Evolutionary conservation across 306 rosid species (phyloP), one percentile per base, ranked within the genome.

Genomic region (Prunus padus): DNA sequence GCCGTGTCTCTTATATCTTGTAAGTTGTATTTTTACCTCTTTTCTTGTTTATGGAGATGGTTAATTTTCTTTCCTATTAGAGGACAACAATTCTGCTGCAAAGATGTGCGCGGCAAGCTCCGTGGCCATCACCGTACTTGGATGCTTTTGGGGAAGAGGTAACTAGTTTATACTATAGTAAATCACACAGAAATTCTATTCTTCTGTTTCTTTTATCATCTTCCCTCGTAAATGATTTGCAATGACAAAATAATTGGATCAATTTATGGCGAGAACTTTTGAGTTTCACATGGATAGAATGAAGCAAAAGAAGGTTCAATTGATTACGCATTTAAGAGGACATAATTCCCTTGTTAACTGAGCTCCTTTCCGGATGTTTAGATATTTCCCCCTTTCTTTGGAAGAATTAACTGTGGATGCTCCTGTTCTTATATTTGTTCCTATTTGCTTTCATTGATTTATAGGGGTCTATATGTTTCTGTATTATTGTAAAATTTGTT

Each of bases 111-210:
- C 99, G 99, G 37, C 98, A 84, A 85, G 92, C 99, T 75, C 96
- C 91, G 20, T 96, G 99, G 99, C 97, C 93, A 68, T 96, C 99
- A 73, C 97, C 90, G 47, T 96, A 92, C 82, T 86, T 96, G 89
- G 99, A 96, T 86, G 86, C 86, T 77, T 96, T 90, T 85, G 99
- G 99, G 10, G 99, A 96, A 81, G 99, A 92, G 96, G 99, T 92
- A 85, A 75, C 69, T 62, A n/a, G 11, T 47, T 54, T 52, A 54
- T 37, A 0, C 19, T 61, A 13, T 0, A 18, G 16, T 44, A 15
- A 19, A 30, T 15, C 15, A 3, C 4, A 12, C 37, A 33, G 5
- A 20, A 57, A 31, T 20, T 8, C 5, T 20, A 12, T 8, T 31
- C 14, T 19, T 59, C 65, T 25, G 13, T 55, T 20, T 59, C n/a